A percentile compares a stretch with the other conserved stretches of the same genome.
Conservation (phyloP, 2,329 filamentous ascomycete species). For the Davidsoniella virescens region DNA sequence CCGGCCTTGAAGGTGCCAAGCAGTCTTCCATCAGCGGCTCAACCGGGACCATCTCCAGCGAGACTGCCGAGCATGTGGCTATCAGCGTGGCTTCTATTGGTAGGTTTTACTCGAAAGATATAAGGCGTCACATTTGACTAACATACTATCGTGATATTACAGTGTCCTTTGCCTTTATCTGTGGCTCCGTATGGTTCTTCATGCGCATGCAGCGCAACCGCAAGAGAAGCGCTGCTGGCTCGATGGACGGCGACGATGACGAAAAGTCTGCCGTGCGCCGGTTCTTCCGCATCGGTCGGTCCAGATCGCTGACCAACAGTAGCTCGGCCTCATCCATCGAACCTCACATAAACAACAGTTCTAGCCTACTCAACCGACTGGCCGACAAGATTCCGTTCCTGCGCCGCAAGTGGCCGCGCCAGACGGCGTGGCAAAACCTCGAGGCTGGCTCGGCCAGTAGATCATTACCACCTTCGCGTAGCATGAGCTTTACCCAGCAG, state of each 20-base stretch:
- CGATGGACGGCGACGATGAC: too few species aligned
- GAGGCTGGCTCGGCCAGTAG: slow-evolving; percentile 1
- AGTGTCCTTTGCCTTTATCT: slow-evolving; percentile 9
- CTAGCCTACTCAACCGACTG: neutral
- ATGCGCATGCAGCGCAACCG: slow-evolving; percentile 8
- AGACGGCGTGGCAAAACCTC: slow-evolving; percentile 4
- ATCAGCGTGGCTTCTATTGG: slow-evolving; percentile 11
- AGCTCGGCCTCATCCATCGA: too few species aligned
- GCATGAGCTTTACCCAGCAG: neutral
- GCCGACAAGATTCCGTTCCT: slow-evolving; percentile 7
- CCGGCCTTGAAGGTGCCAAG: neutral
- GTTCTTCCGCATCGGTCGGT: too few species aligned
- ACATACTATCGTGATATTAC: neutral
- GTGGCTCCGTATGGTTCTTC: slow-evolving; percentile 6
- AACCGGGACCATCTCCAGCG: neutral
- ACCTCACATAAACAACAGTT: neutral
- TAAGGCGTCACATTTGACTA: neutral
- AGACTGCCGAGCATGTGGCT: slow-evolving; percentile 8
- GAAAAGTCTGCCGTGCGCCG: too few species aligned
- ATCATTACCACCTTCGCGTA: neutral
- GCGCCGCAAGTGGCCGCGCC: neutral
- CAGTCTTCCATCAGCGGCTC: neutral
- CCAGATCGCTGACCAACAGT: neutral
- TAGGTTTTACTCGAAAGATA: neutral
- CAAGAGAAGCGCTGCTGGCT: neutral